A percentile compares a stretch with the other conserved stretches of the same genome.
Evolutionary conservation across 2,329 filamentous ascomycete genomes (phyloP).

Genomic region (Sarocladiaceae sp.): DNA sequence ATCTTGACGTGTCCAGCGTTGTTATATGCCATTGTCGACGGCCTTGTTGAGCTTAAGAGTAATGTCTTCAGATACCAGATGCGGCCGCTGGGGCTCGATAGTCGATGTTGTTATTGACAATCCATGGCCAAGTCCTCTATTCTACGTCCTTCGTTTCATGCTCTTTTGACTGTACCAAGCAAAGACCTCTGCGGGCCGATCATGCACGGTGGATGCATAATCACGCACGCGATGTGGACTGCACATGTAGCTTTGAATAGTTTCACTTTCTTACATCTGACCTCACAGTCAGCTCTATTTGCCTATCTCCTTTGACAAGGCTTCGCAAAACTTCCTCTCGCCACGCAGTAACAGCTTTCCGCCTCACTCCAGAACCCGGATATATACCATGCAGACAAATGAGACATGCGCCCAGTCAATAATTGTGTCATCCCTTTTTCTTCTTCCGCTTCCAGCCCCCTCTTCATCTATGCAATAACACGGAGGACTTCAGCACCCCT

Average conservation of each 20-base stretch:
- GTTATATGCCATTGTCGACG: no score
- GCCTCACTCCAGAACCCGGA: not conserved
- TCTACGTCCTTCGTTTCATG: no score
- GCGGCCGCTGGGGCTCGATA: no score
- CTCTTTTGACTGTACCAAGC: no score
- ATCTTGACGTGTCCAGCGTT: no score
- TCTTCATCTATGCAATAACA: slow-evolving; percentile 5
- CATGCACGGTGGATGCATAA: no score
- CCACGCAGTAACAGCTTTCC: not conserved
- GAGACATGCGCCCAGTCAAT: slow-evolving; percentile 7
- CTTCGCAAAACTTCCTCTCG: not conserved
- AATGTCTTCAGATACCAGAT: no score
- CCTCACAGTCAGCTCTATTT: slow-evolving; percentile 6
- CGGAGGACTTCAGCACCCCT: not conserved
- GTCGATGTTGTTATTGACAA: no score
- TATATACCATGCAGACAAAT: slow-evolving; percentile 11
- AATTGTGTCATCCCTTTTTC: slow-evolving; percentile 4
- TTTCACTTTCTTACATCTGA: slow-evolving; percentile 10
- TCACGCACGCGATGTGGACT: no score
- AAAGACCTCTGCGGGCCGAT: no score
- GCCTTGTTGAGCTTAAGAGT: no score
- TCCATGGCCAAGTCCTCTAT: no score
- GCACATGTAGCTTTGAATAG: not conserved
- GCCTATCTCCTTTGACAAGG: not conserved
- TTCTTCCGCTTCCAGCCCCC: not conserved